Conservation (phyloP, 208 protist genomes). For the Wallacemonas sp. region DNA sequence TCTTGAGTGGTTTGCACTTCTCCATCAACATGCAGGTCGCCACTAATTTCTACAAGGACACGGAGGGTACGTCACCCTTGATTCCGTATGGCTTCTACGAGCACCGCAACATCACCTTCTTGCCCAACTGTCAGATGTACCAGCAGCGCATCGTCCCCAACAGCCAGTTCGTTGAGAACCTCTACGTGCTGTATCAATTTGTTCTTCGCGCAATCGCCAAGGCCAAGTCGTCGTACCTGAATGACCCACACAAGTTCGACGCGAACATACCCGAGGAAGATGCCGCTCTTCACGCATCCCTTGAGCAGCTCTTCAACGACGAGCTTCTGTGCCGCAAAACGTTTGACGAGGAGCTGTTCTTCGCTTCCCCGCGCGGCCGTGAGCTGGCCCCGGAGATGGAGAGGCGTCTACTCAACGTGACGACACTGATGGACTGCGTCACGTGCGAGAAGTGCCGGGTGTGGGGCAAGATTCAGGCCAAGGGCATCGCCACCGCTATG, state of each 20-base stretch:
- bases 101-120: constrained; percentile 81
- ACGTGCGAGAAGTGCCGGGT: constrained; percentile 92
- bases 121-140: constrained; percentile 87
- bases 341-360: constrained; percentile 84
- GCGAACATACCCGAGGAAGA: constrained; percentile 49
- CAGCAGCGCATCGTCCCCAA: constrained; percentile 44
- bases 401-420: constrained; percentile 77
- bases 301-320: constrained; percentile 63
- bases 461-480: constrained; percentile 90
- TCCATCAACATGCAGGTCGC: constrained; percentile 88
- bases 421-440: constrained; percentile 90
- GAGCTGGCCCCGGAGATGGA: constrained; percentile 76
- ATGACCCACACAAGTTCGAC: constrained; percentile 42
- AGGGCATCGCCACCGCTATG: constrained; percentile 82
- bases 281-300: constrained; percentile 34
- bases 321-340: constrained; percentile 63
- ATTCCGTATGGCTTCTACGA: constrained; percentile 55
- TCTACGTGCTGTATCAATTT: constrained; percentile 90
- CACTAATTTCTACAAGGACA: constrained; percentile 82
- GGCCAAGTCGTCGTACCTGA: constrained; percentile 49
- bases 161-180: constrained; percentile 74
- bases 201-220: constrained; percentile 81
- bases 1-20: constrained; percentile 88
- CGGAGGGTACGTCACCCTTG: constrained; percentile 55
- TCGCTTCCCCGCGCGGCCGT: constrained; percentile 54